Base-by-base conservation (phyloP, 768 basidiomycete genomes). In the Amanita fuliginea region DNA sequence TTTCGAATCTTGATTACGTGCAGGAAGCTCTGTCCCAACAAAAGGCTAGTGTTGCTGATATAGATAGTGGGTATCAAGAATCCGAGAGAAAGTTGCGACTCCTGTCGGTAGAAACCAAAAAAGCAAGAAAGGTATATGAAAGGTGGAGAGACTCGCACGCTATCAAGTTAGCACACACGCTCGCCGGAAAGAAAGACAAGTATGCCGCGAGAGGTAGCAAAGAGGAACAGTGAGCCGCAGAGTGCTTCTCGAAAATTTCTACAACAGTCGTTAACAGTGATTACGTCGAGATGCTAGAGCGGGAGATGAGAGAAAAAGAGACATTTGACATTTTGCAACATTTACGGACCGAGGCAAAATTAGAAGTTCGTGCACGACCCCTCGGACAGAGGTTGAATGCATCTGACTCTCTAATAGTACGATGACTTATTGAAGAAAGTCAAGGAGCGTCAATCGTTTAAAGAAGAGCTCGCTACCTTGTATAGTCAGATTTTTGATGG, bases 111-210 rank as follows among this genome's bases (percentile, higher is more conserved):
- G 66, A 64, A 51, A 74, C 73, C 14, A 70, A 62, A 54, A 74
- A 73, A 53, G 71, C 72, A 54, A 53, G 70, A 45, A 69, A 69
- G 56, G 72, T 70, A 48, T 70, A 75, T 55, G 65, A 68, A 49
- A 53, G 58, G 13, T 49, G 72, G 42, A 59, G 70, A 16, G 67
- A 74, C 50, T 69, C 71, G 18, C 68, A 68, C 6, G 58, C 67
- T 11, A 55, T 64, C 33, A 56, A 67, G 51, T 57, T 72, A 11
- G 67, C 70, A 0, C 65, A 68, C 45, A 69, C 64, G 54, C 46
- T 74, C 13, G 60, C 68, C 3, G 72, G 74, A 3, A 64, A 66
- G 51, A 66, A 61, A 53, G 70, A 69, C 37, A 65, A 71, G 53
- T 73, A 63, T 54, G 65, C 66, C 40, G 69, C 65, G 13, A 70